A percentile compares a stretch with the other conserved stretches of the same genome.
phyloP scores from a whole-genome alignment of 208 protist genomes.

The Acanthamoeba royreba region DNA sequence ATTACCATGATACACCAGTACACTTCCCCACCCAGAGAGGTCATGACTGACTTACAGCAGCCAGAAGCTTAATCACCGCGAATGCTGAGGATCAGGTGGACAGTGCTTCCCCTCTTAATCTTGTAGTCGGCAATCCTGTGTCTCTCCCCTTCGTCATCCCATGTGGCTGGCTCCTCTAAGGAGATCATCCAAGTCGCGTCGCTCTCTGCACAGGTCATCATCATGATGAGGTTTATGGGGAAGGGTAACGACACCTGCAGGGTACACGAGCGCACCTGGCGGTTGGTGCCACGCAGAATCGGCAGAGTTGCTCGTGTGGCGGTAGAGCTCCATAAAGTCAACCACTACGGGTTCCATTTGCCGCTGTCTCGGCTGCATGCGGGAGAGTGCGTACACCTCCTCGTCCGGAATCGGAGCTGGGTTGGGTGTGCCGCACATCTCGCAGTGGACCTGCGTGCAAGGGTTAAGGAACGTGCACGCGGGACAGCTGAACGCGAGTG shows the following conservation, averaged over 20 bases:
- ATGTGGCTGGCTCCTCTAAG: background rate
- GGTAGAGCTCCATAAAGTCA: background rate
- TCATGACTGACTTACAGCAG: no score
- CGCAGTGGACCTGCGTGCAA: background rate
- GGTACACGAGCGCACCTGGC: background rate
- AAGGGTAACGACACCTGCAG: no score
- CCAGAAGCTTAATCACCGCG: background rate
- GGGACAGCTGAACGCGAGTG: background rate
- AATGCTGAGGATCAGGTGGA: background rate
- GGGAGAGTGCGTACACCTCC: background rate
- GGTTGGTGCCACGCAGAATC: background rate
- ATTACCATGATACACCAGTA: no score
- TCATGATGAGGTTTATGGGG: background rate
- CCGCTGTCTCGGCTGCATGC: background rate
- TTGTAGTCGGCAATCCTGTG: background rate
- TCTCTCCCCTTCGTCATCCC: background rate
- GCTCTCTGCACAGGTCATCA: background rate
- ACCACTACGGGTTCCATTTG: background rate
- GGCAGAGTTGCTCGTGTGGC: background rate
- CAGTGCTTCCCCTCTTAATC: background rate
- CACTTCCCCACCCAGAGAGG: no score
- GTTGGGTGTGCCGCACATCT: background rate
- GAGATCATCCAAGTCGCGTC: background rate
- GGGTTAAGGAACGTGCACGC: background rate
- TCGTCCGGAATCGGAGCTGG: background rate